Percentiles rank a stretch among this genome's conserved stretches.
Conservation (phyloP, 225 moss, liverwort and hornwort genomes). For the Straminergon stramineum region DNA sequence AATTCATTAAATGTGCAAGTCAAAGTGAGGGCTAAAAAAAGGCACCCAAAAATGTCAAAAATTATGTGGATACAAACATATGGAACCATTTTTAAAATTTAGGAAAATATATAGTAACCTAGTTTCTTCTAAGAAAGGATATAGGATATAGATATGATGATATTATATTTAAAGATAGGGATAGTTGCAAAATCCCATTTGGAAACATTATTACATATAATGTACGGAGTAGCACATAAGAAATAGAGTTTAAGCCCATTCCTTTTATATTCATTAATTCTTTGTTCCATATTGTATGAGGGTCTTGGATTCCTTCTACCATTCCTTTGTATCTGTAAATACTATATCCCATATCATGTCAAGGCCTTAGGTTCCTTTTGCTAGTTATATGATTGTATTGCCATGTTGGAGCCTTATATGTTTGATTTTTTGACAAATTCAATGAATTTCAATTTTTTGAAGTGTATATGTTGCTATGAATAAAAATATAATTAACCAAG, state of each 20-base stretch:
- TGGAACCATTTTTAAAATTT: fast-evolving
- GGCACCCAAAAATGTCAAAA: not conserved
- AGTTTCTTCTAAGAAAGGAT: not conserved
- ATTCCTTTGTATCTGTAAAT: too few species aligned
- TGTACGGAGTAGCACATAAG: not conserved
- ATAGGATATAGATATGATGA: not conserved
- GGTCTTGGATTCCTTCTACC: too few species aligned
- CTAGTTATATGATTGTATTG: not conserved
- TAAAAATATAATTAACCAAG: not conserved
- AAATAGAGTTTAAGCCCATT: fast-evolving
- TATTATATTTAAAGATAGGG: not conserved
- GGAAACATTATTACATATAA: not conserved
- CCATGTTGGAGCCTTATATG: not conserved
- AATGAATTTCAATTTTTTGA: not conserved
- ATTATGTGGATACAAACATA: not conserved
- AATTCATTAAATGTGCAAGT: too few species aligned
- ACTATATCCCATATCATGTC: not conserved
- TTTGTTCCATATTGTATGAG: not conserved
- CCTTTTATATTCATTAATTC: not conserved
- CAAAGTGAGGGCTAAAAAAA: not conserved
- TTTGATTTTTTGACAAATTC: not conserved
- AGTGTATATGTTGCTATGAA: too few species aligned
- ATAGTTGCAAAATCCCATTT: not conserved
- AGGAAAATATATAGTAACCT: not conserved
- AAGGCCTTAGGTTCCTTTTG: not conserved